Base-by-base conservation (phyloP, 768 basidiomycete species). In the Podaxis carcinomalis region DNA sequence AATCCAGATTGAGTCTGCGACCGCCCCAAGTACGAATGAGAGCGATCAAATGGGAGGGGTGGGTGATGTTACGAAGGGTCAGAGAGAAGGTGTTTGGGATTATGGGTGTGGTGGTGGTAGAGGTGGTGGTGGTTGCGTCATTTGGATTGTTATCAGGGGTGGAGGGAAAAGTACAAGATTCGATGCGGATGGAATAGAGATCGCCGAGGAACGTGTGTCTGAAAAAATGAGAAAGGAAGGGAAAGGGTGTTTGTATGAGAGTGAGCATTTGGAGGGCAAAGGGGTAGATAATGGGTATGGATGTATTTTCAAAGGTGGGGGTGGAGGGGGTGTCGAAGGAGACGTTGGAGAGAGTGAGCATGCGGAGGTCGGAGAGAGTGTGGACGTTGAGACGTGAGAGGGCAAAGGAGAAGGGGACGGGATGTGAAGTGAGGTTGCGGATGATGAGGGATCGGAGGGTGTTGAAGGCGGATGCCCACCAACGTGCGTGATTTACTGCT, bases 171-270 rank as follows among this genome's bases (percentile, higher is more conserved):
- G 28, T 32, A 3, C 56, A 56, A 28, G 56, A 56, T 27, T 57
- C 56, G 19, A 57, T 46, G 14, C 56, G 56, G 35, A 57, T 57
- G 32, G 35, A 37, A n/a, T 47, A 57, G 9, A 57, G 32, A 6
- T 49, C 56, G 11, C 56, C 56, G 32, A 57, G 56, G 19, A 57
- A 57, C 7, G 56, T 47, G 44, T 57, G 25, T 49, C 32, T 32
- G 19, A 57, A 57, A 39, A 57, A 50, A 23, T 57, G 47, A 16
- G 56, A 49, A 11, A 57, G 44, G 36, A 57, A 50, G 14, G 56
- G 28, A 5, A 49, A 50, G 32, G 56, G 27, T 11, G 40, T 57
- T 37, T 46, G 46, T 11, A 47, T 23, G 56, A 57, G 56, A 16
- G 36, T 21, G 56, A 57, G 56, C 28, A 49, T 37, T 16, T 57